Evolutionary conservation across 1,284 basidiomycete genomes (phyloP).

Genomic region (Golubevia sp.): DNA sequence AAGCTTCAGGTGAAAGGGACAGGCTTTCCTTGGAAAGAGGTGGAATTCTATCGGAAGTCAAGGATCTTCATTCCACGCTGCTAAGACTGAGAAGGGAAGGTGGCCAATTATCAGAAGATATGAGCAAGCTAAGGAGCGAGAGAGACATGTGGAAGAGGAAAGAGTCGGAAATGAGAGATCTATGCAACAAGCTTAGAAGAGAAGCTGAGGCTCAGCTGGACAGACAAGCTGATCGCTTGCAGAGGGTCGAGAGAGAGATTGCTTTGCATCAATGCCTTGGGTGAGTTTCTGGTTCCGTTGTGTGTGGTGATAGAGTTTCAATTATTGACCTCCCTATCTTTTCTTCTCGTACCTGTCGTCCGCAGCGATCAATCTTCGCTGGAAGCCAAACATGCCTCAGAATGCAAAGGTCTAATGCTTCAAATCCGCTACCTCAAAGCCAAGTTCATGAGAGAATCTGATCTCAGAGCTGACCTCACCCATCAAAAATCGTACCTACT

Average conservation of each 20-base stretch:
- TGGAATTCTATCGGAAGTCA: slow-evolving; percentile 32
- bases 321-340: not conserved
- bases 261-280: slow-evolving; percentile 9
- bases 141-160: slow-evolving; percentile 12
- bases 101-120: slow-evolving; percentile 29
- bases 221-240: slow-evolving; percentile 12
- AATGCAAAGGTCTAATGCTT: slow-evolving; percentile 83
- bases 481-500: slow-evolving; percentile 73
- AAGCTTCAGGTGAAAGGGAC: slow-evolving; percentile 28
- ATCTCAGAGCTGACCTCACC: slow-evolving; percentile 76
- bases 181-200: not conserved
- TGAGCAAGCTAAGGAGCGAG: slow-evolving; percentile 24
- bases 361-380: not conserved
- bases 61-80: slow-evolving; percentile 32
- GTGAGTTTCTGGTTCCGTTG: not conserved
- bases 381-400: slow-evolving; percentile 72
- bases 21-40: slow-evolving; percentile 24
- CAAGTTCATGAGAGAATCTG: slow-evolving; percentile 82
- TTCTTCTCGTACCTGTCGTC: not conserved
- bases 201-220: slow-evolving; percentile 9
- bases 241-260: slow-evolving; percentile 15
- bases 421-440: slow-evolving; percentile 91
- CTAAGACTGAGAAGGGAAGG: slow-evolving; percentile 23
- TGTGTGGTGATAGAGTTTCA: not conserved
- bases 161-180: not conserved